These are phyloP conservation scores for Candida easanensis DNA, from an alignment of 805 yeast species.

Conservation along the genomic window DNA sequence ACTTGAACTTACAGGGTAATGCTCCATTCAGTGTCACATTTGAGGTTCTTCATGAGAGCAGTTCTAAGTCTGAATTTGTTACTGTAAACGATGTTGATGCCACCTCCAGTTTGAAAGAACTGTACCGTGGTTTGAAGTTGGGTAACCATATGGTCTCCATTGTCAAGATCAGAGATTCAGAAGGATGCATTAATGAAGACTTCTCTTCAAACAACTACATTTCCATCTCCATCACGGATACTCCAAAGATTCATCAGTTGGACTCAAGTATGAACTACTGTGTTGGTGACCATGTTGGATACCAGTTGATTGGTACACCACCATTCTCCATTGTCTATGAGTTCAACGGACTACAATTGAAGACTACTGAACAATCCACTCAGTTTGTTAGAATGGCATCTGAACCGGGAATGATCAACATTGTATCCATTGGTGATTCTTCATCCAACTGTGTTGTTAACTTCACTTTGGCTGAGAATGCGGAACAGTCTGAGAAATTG, in stretches of 20 bases:
- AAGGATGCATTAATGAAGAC: constrained; percentile 59
- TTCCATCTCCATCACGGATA: constrained; percentile 65
- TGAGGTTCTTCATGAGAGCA: constrained; percentile 56
- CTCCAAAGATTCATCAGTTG: constrained; percentile 59
- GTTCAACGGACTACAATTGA: constrained; percentile 61
- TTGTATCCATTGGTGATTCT: constrained; percentile 71
- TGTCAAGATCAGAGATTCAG: constrained; percentile 57
- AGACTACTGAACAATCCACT: constrained; percentile 48
- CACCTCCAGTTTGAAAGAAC: constrained; percentile 36
- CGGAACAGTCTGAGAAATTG: constrained; percentile 31
- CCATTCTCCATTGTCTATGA: constrained; percentile 76
- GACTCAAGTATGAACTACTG: constrained; percentile 57
- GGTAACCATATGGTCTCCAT: constrained; percentile 70
- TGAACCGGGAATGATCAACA: constrained; percentile 70
- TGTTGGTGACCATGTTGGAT: constrained; percentile 87
- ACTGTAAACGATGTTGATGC: constrained; percentile 42
- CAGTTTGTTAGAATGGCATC: constrained; percentile 72
- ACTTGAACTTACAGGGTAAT: constrained; percentile 52
- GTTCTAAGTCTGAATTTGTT: constrained; percentile 49
- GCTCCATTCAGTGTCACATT: constrained; percentile 62
- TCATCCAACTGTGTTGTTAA: constrained; percentile 70
- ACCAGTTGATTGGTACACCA: constrained; percentile 71
- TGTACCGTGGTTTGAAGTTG: constrained; percentile 53
- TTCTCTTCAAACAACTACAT: constrained; percentile 43
- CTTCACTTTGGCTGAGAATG: constrained; percentile 40